Evolutionary conservation across 495 filamentous ascomycete genomes (phyloP).

Genomic region (Aspergillus conjunctus): DNA sequence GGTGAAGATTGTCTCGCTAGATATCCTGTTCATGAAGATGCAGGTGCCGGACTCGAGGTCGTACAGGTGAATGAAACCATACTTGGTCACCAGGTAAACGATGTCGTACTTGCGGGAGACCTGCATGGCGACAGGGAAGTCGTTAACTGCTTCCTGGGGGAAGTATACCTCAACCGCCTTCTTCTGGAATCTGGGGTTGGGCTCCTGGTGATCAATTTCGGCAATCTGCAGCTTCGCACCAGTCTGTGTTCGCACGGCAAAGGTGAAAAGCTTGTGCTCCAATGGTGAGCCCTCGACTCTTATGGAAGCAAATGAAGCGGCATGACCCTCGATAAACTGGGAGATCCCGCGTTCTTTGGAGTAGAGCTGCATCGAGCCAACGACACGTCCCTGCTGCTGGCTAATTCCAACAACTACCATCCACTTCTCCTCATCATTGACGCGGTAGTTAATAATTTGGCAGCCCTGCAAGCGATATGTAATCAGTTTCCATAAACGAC

Average conservation of each 20-base stretch:
- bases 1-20: constrained; percentile 97
- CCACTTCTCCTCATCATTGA: constrained; percentile 95
- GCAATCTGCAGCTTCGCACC: constrained; percentile 98
- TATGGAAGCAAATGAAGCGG: constrained; percentile 90
- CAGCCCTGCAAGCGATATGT: constrained; percentile 59
- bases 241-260: constrained; percentile 82
- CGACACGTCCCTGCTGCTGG: constrained; percentile 87
- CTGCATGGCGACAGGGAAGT: constrained; percentile 99
- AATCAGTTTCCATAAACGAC: constrained; percentile 24
- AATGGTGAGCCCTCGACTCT: constrained; percentile 83
- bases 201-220: constrained; percentile 89
- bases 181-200: constrained; percentile 87
- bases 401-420: constrained; percentile 97
- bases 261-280: constrained; percentile 95
- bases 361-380: constrained; percentile 95
- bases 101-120: constrained; percentile 93
- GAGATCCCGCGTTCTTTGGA: constrained; percentile 94
- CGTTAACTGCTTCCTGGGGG: constrained; percentile 88
- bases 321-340: constrained; percentile 97
- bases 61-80: constrained; percentile 98
- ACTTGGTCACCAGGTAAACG: constrained; percentile 97
- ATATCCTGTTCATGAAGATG: constrained; percentile 99
- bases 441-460: constrained; percentile 99
- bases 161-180: constrained; percentile 98
- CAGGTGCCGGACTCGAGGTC: constrained; percentile 96